phyloP scores from a whole-genome alignment of 2,329 filamentous ascomycete species.

The Chrysoporthe deuterocubensis region DNA sequence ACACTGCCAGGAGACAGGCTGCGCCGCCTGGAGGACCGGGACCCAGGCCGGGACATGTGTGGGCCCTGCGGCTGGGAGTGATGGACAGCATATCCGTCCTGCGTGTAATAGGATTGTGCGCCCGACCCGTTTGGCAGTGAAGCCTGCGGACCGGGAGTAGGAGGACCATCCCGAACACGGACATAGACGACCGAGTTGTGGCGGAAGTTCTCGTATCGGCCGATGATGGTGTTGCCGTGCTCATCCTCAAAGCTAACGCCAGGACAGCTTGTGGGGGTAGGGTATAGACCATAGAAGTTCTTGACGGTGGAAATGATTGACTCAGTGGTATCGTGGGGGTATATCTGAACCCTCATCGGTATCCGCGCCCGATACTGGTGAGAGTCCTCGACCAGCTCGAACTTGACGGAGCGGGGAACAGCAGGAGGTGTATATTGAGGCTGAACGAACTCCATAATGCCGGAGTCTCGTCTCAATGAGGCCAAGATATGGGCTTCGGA shows the following conservation, averaged over 20 bases:
- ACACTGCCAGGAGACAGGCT: conserved; percentile 75
- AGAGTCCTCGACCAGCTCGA: conserved; percentile 74
- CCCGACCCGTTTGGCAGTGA: conserved; percentile 57
- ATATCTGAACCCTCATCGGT: conserved; percentile 89
- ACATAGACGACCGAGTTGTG: conserved; percentile 95
- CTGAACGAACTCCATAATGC: conserved; percentile 26
- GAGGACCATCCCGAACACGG: conserved; percentile 71
- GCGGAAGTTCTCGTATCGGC: conserved; percentile 92
- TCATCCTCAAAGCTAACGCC: conserved; percentile 96
- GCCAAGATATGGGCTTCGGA: conserved; percentile 30
- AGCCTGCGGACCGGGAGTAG: conserved; percentile 52
- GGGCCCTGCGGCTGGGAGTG: conserved; percentile 57
- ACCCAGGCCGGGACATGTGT: conserved; percentile 68
- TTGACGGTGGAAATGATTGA: conserved; percentile 98
- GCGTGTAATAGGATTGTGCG: conserved; percentile 60
- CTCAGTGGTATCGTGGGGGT: conserved; percentile 92
- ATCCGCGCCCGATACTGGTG: conserved; percentile 74
- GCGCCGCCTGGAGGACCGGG: conserved; percentile 73
- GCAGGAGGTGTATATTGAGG: conserved; percentile 47
- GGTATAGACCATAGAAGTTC: conserved; percentile 97
- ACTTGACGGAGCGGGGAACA: conserved; percentile 75
- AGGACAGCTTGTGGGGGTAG: conserved; percentile 68
- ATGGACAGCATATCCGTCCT: conserved; percentile 54
- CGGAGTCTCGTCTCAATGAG: conserved; percentile 25
- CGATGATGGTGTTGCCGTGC: conserved; percentile 87